Conservation (phyloP, 2,329 filamentous ascomycete genomes). For the Daldinia eschscholtzii region DNA sequence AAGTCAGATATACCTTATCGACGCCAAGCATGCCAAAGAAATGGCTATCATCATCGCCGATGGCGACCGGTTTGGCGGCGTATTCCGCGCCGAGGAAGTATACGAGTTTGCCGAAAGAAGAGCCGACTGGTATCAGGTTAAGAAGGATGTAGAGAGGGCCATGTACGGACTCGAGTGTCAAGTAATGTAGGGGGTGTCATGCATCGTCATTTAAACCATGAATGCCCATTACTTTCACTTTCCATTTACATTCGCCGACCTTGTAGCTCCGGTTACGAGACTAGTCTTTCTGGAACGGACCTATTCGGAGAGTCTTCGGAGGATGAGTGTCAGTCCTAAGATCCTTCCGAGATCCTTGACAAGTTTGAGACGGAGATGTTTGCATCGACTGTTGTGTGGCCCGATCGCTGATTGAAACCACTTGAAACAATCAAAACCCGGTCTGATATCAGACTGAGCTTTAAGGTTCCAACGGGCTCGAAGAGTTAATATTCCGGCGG, state of each 20-base stretch:
- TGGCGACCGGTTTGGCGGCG: slow-evolving; percentile 86
- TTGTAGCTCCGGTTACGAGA: slow-evolving; percentile 5
- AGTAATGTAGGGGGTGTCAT: slow-evolving; percentile 72
- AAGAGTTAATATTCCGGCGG: slow-evolving; percentile 18
- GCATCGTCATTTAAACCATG: not conserved
- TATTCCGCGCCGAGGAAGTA: slow-evolving; percentile 95
- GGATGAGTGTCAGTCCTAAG: not conserved
- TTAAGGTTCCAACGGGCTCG: slow-evolving; percentile 5
- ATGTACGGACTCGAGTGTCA: slow-evolving; percentile 96
- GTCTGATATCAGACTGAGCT: slow-evolving; percentile 2
- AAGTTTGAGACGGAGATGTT: not conserved
- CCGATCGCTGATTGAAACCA: not conserved
- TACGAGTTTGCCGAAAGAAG: slow-evolving; percentile 96
- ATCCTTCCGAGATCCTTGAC: not conserved
- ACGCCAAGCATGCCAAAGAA: slow-evolving; percentile 87
- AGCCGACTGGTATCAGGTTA: slow-evolving; percentile 95
- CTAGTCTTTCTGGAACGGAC: not conserved
- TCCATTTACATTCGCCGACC: not conserved
- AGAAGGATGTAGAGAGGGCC: slow-evolving; percentile 88
- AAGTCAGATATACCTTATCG: slow-evolving; percentile 95
- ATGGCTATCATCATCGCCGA: slow-evolving; percentile 96
- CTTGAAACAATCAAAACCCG: slow-evolving; percentile 8
- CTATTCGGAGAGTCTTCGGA: not conserved
- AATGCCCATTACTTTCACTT: slow-evolving; percentile 15
- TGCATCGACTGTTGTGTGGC: not conserved